Evolutionary conservation across 805 yeast species (phyloP).

Genomic region (Wickerhamiella vanderwaltii): DNA sequence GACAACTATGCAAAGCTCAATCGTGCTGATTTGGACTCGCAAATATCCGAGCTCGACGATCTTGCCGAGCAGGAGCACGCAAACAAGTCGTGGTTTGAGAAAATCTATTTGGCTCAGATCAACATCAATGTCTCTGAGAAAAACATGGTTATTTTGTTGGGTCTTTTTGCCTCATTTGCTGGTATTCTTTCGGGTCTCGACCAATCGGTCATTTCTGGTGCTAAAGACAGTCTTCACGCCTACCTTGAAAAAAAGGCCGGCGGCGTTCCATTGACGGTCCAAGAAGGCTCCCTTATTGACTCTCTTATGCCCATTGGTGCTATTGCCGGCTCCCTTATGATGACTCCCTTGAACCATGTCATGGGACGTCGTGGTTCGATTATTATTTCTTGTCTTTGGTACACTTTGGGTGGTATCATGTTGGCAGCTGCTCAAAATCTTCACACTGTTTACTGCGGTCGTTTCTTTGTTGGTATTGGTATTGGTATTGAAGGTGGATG

Average conservation of each 20-base stretch:
- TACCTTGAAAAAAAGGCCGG: conserved; percentile 24
- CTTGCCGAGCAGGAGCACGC: conserved; percentile 5
- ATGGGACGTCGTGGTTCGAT: conserved; percentile 47
- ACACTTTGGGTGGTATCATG: conserved; percentile 48
- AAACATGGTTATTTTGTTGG: conserved; percentile 39
- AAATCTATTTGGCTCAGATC: conserved; percentile 7
- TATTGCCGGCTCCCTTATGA: conserved; percentile 46
- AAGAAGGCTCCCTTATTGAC: conserved; percentile 41
- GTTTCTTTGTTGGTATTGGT: conserved; percentile 50
- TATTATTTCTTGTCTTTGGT: conserved; percentile 44
- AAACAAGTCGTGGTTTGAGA: not conserved
- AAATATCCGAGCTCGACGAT: conserved; percentile 8
- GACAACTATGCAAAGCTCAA: conserved; percentile 10
- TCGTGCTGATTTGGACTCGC: conserved; percentile 9
- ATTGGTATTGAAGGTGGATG: conserved; percentile 57
- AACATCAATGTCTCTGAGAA: conserved; percentile 23
- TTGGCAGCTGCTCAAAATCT: conserved; percentile 40
- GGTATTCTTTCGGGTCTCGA: conserved; percentile 57
- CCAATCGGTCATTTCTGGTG: conserved; percentile 57
- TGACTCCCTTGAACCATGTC: conserved; percentile 45
- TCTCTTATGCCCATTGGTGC: conserved; percentile 62
- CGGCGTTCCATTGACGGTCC: conserved; percentile 25
- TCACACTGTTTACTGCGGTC: conserved; percentile 45
- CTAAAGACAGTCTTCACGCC: conserved; percentile 38
- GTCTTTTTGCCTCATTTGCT: conserved; percentile 47